Evolutionary conservation across 1,284 basidiomycete species (phyloP).

Genomic region (Peniophora sp.): DNA sequence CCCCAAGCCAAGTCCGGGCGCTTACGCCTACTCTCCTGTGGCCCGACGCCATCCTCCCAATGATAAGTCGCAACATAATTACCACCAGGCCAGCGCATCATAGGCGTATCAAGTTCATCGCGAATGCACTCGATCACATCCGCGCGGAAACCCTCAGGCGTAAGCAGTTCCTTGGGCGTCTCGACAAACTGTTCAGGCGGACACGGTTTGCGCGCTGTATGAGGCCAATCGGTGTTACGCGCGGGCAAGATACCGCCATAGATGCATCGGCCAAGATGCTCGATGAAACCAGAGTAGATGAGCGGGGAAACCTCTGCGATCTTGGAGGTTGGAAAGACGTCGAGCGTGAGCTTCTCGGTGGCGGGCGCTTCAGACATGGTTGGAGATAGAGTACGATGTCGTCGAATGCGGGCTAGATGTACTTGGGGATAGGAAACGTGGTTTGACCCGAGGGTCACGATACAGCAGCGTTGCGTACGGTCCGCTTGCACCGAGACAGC

Average conservation of each 20-base stretch:
- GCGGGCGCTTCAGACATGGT: too few relatives aligned
- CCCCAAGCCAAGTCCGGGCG: slow-evolving; percentile 62
- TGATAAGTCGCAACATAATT: slow-evolving; percentile 56
- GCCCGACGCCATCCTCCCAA: slow-evolving; percentile 63
- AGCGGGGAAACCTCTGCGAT: slow-evolving; percentile 17
- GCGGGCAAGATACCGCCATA: slow-evolving; percentile 50
- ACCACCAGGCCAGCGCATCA: slow-evolving; percentile 56
- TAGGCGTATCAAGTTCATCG: slow-evolving; percentile 45
- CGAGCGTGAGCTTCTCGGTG: slow-evolving; percentile 7
- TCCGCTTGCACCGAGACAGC: too few relatives aligned
- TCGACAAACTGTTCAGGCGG: slow-evolving; percentile 17
- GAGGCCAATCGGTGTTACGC: slow-evolving; percentile 27
- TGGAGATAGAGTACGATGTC: too few relatives aligned
- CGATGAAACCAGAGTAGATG: slow-evolving; percentile 56
- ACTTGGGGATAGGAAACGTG: too few relatives aligned
- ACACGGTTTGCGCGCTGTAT: slow-evolving; percentile 18
- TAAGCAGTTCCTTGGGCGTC: slow-evolving; percentile 16
- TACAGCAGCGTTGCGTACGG: too few relatives aligned
- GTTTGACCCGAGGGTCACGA: too few relatives aligned
- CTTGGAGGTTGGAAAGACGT: slow-evolving; percentile 17
- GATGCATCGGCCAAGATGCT: slow-evolving; percentile 56
- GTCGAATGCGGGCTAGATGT: too few relatives aligned
- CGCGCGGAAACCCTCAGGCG: slow-evolving; percentile 38
- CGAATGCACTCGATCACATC: slow-evolving; percentile 47
- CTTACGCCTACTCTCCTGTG: slow-evolving; percentile 41